Conservation (phyloP, 2,329 filamentous ascomycete genomes). For the Sclerotinia nivalis region DNA sequence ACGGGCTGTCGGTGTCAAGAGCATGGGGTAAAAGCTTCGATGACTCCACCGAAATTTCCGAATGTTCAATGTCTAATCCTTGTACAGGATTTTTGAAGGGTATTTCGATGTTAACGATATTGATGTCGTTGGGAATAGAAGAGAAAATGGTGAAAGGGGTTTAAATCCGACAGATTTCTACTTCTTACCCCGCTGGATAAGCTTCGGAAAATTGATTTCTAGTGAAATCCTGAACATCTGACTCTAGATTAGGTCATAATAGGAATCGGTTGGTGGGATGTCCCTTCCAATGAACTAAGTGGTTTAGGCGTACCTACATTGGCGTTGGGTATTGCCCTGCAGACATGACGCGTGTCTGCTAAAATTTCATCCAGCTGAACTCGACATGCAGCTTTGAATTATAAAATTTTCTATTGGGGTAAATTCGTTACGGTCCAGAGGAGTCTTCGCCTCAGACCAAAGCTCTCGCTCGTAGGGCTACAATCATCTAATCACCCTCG, state of each 20-base stretch:
- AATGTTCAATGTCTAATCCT: background rate
- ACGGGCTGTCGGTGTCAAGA: background rate
- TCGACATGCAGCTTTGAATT: background rate
- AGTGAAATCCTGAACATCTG: background rate
- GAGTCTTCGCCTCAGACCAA: background rate
- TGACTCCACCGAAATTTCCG: background rate
- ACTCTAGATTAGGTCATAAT: background rate
- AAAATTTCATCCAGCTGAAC: background rate
- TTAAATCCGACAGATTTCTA: too few relatives aligned
- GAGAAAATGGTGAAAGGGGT: background rate
- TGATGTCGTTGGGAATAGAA: background rate
- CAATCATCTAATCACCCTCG: background rate
- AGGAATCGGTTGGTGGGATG: background rate
- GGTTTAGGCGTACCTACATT: slow-evolving; percentile 2
- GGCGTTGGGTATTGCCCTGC: slow-evolving; percentile 4
- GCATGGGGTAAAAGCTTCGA: slow-evolving; percentile 8
- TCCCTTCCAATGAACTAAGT: background rate
- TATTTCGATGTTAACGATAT: background rate
- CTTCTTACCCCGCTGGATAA: background rate
- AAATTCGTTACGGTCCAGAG: too few relatives aligned
- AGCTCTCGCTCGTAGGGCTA: background rate
- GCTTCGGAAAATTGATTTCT: background rate
- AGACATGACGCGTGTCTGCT: background rate
- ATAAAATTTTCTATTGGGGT: background rate
- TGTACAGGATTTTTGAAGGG: background rate